phyloP scores from a whole-genome alignment of 495 filamentous ascomycete genomes.

The Lasiosphaeris hirsuta region DNA sequence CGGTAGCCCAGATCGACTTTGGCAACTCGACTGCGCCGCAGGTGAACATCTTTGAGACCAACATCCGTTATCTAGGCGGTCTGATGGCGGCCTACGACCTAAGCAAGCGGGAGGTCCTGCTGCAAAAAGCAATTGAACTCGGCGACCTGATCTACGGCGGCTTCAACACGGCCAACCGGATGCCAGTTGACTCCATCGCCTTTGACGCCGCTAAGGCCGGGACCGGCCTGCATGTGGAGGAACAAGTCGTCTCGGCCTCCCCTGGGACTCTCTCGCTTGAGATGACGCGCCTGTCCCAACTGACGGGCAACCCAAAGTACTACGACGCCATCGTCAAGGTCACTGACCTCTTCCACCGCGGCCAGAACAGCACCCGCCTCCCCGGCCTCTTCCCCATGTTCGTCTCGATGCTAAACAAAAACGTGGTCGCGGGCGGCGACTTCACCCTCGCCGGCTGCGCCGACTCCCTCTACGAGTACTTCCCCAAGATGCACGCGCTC shows the following conservation, averaged over 20 bases:
- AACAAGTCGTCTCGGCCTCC: constrained; percentile 7
- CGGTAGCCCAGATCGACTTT: constrained; percentile 78
- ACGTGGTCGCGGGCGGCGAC: constrained; percentile 27
- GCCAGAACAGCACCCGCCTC: constrained; percentile 61
- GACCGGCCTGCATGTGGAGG: constrained; percentile 51
- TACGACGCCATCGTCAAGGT: constrained; percentile 81
- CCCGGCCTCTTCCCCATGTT: constrained; percentile 56
- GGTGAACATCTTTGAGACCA: constrained; percentile 76
- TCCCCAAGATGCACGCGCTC: constrained; percentile 63
- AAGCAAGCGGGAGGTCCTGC: constrained; percentile 61
- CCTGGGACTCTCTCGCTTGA: constrained; percentile 53
- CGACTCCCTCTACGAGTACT: constrained; percentile 88
- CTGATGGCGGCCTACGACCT: constrained; percentile 74
- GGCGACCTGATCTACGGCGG: constrained; percentile 79
- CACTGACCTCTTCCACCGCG: constrained; percentile 64
- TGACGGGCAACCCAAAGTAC: constrained; percentile 77
- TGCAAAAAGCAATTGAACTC: constrained; percentile 77
- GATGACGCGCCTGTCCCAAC: constrained; percentile 75
- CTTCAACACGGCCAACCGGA: constrained; percentile 89
- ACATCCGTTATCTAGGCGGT: constrained; percentile 75
- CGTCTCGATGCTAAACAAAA: constrained; percentile 27
- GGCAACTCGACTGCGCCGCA: constrained; percentile 55
- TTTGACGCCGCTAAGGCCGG: constrained; percentile 75
- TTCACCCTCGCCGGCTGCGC: constrained; percentile 76
- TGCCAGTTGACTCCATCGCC: constrained; percentile 61